phyloP scores from a whole-genome alignment of 2,329 filamentous ascomycete genomes.

The Neopestalotiopsis rosae region DNA sequence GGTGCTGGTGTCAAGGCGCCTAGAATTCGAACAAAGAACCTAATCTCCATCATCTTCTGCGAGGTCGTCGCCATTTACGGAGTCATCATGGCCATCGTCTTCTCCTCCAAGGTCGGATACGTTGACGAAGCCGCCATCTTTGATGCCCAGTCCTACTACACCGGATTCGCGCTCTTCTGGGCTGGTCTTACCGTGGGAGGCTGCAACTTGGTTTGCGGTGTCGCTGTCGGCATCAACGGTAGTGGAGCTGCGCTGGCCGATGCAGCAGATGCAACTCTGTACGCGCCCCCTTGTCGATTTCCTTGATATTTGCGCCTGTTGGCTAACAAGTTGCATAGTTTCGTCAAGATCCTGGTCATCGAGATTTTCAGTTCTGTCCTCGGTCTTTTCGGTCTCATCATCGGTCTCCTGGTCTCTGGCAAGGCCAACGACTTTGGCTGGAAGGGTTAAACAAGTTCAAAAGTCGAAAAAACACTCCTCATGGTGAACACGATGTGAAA shows the following conservation, averaged over 20 bases:
- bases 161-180: slow-evolving; percentile 96
- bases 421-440: slow-evolving; percentile 78
- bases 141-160: slow-evolving; percentile 85
- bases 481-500: neutral
- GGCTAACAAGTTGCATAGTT: slow-evolving; percentile 57
- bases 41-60: slow-evolving; percentile 99
- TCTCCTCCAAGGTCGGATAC: slow-evolving; percentile 82
- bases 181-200: slow-evolving; percentile 89
- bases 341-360: slow-evolving; percentile 98
- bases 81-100: slow-evolving; percentile 99
- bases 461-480: neutral
- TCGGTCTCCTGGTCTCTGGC: slow-evolving; percentile 85
- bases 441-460: slow-evolving; percentile 21
- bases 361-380: slow-evolving; percentile 99
- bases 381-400: slow-evolving; percentile 93
- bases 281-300: slow-evolving; percentile 43
- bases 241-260: slow-evolving; percentile 95
- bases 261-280: slow-evolving; percentile 90
- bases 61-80: slow-evolving; percentile 99
- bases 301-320: neutral
- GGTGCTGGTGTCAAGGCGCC: slow-evolving; percentile 96
- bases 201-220: slow-evolving; percentile 95
- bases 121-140: slow-evolving; percentile 70
- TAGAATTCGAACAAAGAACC: slow-evolving; percentile 97
- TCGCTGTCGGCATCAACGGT: slow-evolving; percentile 97